These are phyloP conservation scores for Parascedosporium putredinis DNA, from an alignment of 2,329 filamentous ascomycete genomes.

Conservation along the genomic window DNA sequence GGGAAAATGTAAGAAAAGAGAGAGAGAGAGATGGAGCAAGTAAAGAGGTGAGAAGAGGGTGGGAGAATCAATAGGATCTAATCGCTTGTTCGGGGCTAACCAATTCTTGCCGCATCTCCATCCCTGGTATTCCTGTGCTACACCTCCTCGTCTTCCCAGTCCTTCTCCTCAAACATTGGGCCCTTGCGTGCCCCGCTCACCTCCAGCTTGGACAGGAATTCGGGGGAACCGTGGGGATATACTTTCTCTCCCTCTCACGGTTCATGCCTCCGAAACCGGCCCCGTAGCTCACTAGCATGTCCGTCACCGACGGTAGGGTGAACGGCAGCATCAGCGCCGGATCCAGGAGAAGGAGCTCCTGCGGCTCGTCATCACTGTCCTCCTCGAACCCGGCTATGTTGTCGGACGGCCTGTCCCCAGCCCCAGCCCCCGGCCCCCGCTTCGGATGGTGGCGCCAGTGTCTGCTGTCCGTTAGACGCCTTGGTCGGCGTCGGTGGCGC, in stretches of 20 bases:
- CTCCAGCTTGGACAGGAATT: constrained; percentile 85
- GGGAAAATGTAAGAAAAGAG: too few relatives aligned
- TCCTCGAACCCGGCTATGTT: constrained; percentile 13
- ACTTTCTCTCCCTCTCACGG: constrained; percentile 83
- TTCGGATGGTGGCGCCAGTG: constrained; percentile 11
- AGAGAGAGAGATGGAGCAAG: too few relatives aligned
- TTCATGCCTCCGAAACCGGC: constrained; percentile 91
- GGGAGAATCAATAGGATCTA: too few relatives aligned
- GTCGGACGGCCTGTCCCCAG: constrained; percentile 5
- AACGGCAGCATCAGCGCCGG: constrained; percentile 90
- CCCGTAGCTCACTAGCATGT: constrained; percentile 93
- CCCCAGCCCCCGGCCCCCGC: constrained; percentile 29
- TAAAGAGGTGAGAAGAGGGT: too few relatives aligned
- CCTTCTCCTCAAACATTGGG: constrained; percentile 51
- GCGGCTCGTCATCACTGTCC: constrained; percentile 47
- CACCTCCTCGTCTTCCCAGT: constrained; percentile 58
- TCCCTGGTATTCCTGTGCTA: constrained; percentile 14
- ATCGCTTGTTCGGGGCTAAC: too few relatives aligned
- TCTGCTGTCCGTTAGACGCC: constrained; percentile 30
- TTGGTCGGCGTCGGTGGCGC: constrained; percentile 34
- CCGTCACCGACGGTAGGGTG: constrained; percentile 86
- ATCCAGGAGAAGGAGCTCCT: constrained; percentile 71
- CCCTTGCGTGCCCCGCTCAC: constrained; percentile 37
- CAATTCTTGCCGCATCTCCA: too few relatives aligned
- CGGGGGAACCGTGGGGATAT: constrained; percentile 92